phyloP scores from a whole-genome alignment of 1,284 basidiomycete genomes.

The Irpex rosettiformis region DNA sequence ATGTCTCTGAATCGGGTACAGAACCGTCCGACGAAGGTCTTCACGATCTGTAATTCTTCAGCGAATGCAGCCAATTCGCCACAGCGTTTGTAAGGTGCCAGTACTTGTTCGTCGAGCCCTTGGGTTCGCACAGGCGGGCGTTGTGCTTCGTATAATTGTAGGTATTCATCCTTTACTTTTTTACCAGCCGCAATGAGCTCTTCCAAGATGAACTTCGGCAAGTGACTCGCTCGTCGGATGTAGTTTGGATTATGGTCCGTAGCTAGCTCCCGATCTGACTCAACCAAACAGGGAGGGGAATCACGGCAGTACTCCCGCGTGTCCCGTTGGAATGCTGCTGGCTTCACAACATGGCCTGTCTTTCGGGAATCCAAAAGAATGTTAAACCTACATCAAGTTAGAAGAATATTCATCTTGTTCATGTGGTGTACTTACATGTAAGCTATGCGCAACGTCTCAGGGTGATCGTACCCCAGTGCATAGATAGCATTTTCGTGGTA shows the following conservation, averaged over 20 bases:
- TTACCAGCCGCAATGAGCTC: constrained; percentile 19
- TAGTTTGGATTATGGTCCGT: neutral
- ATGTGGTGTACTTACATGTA: constrained; percentile 49
- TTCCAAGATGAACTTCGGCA: constrained; percentile 28
- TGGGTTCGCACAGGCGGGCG: neutral
- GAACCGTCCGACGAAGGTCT: constrained; percentile 11
- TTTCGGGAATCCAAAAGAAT: constrained; percentile 33
- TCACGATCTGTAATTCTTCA: constrained; percentile 13
- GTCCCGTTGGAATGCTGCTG: constrained; percentile 19
- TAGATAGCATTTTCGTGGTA: constrained; percentile 59
- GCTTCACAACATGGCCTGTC: constrained; percentile 26
- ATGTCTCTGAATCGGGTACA: neutral
- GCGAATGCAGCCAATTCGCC: neutral
- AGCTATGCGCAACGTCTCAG: constrained; percentile 48
- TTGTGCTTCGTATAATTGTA: constrained; percentile 17
- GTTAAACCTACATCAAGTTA: constrained; percentile 28
- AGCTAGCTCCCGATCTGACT: neutral
- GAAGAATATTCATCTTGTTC: neutral
- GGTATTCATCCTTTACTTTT: constrained; percentile 14
- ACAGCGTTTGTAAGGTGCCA: constrained; percentile 6
- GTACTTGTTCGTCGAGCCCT: neutral
- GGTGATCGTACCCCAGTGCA: constrained; percentile 45
- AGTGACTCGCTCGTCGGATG: neutral
- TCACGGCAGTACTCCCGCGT: constrained; percentile 15
- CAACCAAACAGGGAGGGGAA: neutral